phyloP scores from a whole-genome alignment of 129 eudicot genomes.

The Heracleum sosnowskyi region DNA sequence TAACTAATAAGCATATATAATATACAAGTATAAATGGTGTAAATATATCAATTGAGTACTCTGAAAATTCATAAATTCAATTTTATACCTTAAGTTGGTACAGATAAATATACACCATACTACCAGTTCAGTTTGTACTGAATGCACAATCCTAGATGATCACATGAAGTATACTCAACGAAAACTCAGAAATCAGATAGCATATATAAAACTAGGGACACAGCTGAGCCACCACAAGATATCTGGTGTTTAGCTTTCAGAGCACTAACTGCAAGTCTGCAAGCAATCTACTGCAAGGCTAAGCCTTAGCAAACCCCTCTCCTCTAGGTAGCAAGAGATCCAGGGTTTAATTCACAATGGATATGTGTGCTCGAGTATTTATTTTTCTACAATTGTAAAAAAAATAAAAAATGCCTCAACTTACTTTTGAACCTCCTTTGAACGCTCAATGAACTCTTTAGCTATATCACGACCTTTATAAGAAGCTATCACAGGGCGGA shows the following conservation, averaged over 20 bases:
- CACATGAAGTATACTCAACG: background rate
- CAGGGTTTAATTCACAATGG: background rate
- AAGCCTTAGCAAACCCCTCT: too few species aligned
- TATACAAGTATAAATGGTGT: background rate
- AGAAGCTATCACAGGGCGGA: conserved; percentile 72
- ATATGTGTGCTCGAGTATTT: background rate
- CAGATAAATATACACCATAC: background rate
- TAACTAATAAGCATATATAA: background rate
- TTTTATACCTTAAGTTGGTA: background rate
- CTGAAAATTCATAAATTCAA: background rate
- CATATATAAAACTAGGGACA: background rate
- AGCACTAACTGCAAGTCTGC: background rate
- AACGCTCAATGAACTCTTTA: conserved; percentile 81
- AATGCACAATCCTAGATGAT: background rate
- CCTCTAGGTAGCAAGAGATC: too few species aligned
- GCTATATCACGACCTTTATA: conserved; percentile 79
- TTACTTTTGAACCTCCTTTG: conserved; percentile 67
- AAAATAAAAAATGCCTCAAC: background rate
- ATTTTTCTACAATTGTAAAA: too few species aligned
- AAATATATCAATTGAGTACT: background rate
- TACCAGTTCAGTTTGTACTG: background rate
- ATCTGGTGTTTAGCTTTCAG: background rate
- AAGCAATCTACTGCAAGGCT: background rate
- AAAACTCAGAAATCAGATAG: background rate
- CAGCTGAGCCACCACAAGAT: background rate